Base-by-base conservation (phyloP, 495 filamentous ascomycete genomes). In the Penicillium argentinense region DNA sequence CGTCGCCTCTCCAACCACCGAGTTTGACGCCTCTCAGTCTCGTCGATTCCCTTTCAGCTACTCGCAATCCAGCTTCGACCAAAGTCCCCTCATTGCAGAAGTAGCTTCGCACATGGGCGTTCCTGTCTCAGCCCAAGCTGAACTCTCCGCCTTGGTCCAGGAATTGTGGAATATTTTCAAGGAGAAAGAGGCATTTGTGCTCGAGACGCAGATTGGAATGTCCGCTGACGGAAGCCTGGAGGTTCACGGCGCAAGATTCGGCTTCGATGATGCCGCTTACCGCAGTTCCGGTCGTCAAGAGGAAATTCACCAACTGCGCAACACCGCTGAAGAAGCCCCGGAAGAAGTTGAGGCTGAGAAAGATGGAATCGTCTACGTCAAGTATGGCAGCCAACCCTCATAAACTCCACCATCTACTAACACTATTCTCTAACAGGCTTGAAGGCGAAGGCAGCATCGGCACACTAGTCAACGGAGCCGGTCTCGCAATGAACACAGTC, bases 401-500 rank as follows among this genome's bases (percentile, higher is more conserved):
- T 44, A 8, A 12, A 9, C 16, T 12, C 28, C 12, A 30, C 1
- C 33, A 5, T 9, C 3, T 39, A 39, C 58, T 50, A 9, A 59
- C 27, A 32, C 24, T 27, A 23, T n/a, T n/a, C n/a, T 33, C 11
- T 2, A 12, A 23, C 49, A 77, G 74, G 48, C 54, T 74, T 1
- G 53, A 68, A 16, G 78, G 78, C 0, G 56, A 72, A 39, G 76
- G 79, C 48, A 76, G 72, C 36, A 79, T 91, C 47, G 88, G 87
- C 21, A 91, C 86, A 2, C 64, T 90, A 74, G 87, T 91, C 46
- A 95, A 95, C 57, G 91, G 91, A 32, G 91, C 91, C 18, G 91
- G 91, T 3, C 81, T 95, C 16, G 89, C 89, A 8, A 95, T 96
- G 89, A 95, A 95, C 66, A 95, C 91, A 0, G 81, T 89, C 46